A percentile compares a stretch with the other conserved stretches of the same genome.
phyloP scores from a whole-genome alignment of 768 basidiomycete genomes.

The Pleurotus salmoneostramineus region DNA sequence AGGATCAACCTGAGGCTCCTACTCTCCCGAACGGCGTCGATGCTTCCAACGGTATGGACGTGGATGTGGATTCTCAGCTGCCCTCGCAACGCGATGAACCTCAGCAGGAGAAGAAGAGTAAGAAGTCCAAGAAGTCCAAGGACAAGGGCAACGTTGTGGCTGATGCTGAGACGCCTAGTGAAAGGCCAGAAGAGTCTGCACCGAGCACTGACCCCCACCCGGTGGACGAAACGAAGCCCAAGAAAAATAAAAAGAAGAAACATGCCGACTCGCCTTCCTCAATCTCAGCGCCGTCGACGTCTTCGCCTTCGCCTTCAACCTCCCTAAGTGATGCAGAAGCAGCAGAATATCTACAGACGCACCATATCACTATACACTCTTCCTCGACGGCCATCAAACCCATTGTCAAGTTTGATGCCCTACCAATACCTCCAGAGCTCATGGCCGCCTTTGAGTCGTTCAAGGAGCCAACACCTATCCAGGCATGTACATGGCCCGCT shows the following conservation, averaged over 20 bases:
- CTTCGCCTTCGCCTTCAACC: conserved; percentile 21
- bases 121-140: conserved; percentile 5
- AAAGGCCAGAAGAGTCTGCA: conserved; percentile 15
- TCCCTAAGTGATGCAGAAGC: conserved; percentile 30
- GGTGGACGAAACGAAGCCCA: conserved; percentile 16
- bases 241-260: conserved; percentile 18
- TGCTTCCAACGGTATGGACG: too few species aligned
- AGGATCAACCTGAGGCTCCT: not conserved
- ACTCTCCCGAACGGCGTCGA: not conserved
- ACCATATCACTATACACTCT: conserved; percentile 71
- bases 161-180: conserved; percentile 10
- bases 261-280: conserved; percentile 1
- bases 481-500: conserved; percentile 93
- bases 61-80: not conserved
- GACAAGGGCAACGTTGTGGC: conserved; percentile 12
- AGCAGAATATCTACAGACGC: conserved; percentile 61
- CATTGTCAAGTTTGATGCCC: conserved; percentile 68
- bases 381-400: conserved; percentile 48
- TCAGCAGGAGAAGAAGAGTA: conserved; percentile 12
- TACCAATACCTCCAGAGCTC: conserved; percentile 63
- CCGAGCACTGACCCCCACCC: not conserved
- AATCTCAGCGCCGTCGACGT: conserved; percentile 20
- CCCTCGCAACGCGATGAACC: conserved; percentile 1
- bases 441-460: conserved; percentile 64
- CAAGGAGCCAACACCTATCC: conserved; percentile 90